Conservation (phyloP, 148 eudicot genomes). For the Fagopyrum tataricum region DNA sequence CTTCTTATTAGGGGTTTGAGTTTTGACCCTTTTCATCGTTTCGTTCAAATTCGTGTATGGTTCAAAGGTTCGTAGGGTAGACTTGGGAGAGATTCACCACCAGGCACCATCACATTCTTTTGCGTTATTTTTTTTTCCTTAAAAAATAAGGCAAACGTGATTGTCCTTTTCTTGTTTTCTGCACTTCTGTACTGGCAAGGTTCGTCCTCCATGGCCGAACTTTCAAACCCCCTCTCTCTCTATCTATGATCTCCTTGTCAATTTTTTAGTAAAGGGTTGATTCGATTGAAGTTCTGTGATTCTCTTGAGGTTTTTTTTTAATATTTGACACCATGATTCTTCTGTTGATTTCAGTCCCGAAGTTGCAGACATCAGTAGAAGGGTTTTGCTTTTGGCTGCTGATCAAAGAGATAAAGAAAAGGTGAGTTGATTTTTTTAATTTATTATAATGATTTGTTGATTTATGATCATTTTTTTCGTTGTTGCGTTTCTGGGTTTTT, state of each 20-base stretch:
- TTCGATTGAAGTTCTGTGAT: neutral
- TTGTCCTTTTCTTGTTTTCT: constrained; percentile 7
- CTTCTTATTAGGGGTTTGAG: neutral
- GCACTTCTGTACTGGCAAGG: constrained; percentile 6
- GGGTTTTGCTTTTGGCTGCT: neutral
- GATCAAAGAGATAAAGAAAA: neutral
- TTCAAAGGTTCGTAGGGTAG: neutral
- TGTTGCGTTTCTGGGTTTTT: neutral
- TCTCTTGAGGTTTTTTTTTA: neutral
- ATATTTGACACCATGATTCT: neutral
- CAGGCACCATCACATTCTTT: neutral
- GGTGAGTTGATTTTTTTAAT: neutral
- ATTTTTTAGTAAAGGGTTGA: neutral
- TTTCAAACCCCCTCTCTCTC: neutral
- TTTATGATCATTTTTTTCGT: neutral
- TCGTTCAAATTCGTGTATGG: neutral
- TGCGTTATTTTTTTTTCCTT: neutral
- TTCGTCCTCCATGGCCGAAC: constrained; percentile 3
- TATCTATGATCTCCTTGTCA: neutral
- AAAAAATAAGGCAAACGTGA: neutral
- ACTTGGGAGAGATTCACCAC: neutral
- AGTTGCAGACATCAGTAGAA: neutral
- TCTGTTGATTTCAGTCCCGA: constrained; percentile 6
- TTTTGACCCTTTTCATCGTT: neutral
- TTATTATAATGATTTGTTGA: neutral